phyloP scores from a whole-genome alignment of 257 asterid genomes.

The Nicotiana otophora region DNA sequence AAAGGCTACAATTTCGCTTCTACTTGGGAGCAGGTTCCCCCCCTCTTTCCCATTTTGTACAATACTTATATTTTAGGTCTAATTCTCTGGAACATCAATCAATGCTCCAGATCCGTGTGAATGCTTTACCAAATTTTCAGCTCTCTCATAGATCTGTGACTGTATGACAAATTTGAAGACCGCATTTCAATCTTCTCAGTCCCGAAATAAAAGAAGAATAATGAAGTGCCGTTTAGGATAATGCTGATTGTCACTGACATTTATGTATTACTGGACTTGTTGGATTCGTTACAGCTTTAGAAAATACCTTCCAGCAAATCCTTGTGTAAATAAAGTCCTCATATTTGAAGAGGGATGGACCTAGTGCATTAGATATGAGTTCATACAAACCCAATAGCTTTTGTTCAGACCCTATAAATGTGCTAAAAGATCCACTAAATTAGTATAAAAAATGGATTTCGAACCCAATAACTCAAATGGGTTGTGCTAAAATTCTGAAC shows the following conservation, averaged over 20 bases:
- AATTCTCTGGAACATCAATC: too few relatives aligned
- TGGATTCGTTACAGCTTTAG: not conserved
- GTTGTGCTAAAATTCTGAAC: too few relatives aligned
- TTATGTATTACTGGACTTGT: not conserved
- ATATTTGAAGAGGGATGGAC: too few relatives aligned
- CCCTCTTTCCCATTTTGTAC: not conserved
- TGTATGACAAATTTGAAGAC: not conserved
- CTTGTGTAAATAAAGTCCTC: too few relatives aligned
- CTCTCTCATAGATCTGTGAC: not conserved
- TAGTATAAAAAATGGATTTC: too few relatives aligned
- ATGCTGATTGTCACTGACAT: not conserved
- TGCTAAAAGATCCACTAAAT: too few relatives aligned
- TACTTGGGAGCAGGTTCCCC: conserved; percentile 83
- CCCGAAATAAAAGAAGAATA: too few relatives aligned
- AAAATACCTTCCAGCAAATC: not conserved
- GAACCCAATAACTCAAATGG: too few relatives aligned
- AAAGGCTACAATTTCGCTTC: conserved; percentile 95
- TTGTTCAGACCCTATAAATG: too few relatives aligned
- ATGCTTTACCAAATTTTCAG: not conserved
- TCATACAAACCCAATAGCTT: too few relatives aligned
- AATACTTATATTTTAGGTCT: not conserved
- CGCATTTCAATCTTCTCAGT: not conserved
- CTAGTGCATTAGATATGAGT: too few relatives aligned
- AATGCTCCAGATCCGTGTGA: not conserved
- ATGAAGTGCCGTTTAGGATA: too few relatives aligned